Base-by-base conservation (phyloP, 371 early-diverging fungal genomes). In the Mucor racemosus region DNA sequence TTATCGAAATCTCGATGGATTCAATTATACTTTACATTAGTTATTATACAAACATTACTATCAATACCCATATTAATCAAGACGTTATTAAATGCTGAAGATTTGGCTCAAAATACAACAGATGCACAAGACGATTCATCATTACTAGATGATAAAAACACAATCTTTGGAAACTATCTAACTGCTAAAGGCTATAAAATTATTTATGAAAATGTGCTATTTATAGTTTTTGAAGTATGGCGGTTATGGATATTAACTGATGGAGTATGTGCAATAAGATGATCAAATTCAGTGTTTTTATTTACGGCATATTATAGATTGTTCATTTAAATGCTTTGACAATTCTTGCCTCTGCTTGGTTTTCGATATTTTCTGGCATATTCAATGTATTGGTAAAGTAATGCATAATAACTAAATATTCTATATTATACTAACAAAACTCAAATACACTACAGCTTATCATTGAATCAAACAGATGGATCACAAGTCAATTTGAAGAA, bases 271-370 rank as follows among this genome's bases (percentile, higher is more conserved):
- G 8, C n/a, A 21, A 7, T 19, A 26, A 26, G 3, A n/a, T n/a
- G 26, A 26, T 21, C 2, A 6, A 19, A 19, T n/a, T n/a, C 19
- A 48, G 7, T 19, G 48, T 6, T 7, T 21, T 10, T n/a, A 8
- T 21, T 19, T 19, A 26, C 26, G 3, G 3, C 3, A 26, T 1
- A 26, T 3, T 26, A 26, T 64, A 69, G 69, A 64, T 69, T 46
- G 60, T 60, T 3, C 60, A 64, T 60, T 26, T 64, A 8, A 69
- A 64, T 56, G 54, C 64, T 5, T n/a, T 69, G 8, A 69, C 69
- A 4, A 69, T 69, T 19, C 35, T 69, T 0, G 65, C 65, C 15
- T 69, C 69, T 42, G 64, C 69, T 19, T 69, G 69, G 69, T 46
- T 60, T 41, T 56, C 60, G 8, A 3, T 64, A 15, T 41, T 69